Evolutionary conservation across 2,329 filamentous ascomycete genomes (phyloP).

Genomic region (Xylaria polymorpha): DNA sequence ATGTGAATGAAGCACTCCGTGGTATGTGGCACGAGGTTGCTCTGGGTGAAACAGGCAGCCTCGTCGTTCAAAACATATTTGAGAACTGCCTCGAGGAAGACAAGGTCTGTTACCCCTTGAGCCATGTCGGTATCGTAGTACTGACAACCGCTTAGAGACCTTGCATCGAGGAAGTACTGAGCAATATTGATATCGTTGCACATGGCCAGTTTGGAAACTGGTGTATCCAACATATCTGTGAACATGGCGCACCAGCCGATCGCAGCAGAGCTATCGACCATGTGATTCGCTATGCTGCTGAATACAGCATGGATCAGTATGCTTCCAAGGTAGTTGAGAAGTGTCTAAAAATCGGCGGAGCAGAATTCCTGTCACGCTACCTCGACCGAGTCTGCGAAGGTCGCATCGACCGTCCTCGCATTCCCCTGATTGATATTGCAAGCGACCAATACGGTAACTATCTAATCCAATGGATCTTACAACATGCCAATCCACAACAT

Average conservation of each 20-base stretch:
- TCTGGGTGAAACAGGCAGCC: slow-evolving; percentile 93
- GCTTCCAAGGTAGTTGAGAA: slow-evolving; percentile 99
- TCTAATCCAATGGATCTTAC: slow-evolving; percentile 95
- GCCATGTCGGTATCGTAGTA: not conserved
- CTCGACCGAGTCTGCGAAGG: slow-evolving; percentile 94
- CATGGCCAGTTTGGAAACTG: slow-evolving; percentile 99
- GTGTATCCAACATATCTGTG: slow-evolving; percentile 99
- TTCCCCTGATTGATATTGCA: slow-evolving; percentile 96
- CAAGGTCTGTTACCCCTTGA: slow-evolving; percentile 72
- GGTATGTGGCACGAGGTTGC: slow-evolving; percentile 99
- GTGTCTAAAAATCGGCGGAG: slow-evolving; percentile 94
- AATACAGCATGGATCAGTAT: slow-evolving; percentile 99
- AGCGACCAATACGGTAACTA: slow-evolving; percentile 99
- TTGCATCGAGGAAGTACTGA: slow-evolving; percentile 95
- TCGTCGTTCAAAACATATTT: slow-evolving; percentile 99
- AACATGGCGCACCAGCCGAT: slow-evolving; percentile 91
- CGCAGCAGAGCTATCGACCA: slow-evolving; percentile 95
- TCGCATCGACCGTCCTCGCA: slow-evolving; percentile 88
- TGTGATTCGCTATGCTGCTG: slow-evolving; percentile 90
- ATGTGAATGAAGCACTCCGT: slow-evolving; percentile 91
- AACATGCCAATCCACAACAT: slow-evolving; percentile 86
- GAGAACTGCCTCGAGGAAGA: slow-evolving; percentile 99
- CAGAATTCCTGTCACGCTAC: slow-evolving; percentile 91
- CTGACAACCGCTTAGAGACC: slow-evolving; percentile 73
- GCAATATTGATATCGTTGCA: slow-evolving; percentile 94